Evolutionary conservation across 129 eudicot species (phyloP), one percentile per base, ranked within the genome.

Genomic region (Tagetes patula): DNA sequence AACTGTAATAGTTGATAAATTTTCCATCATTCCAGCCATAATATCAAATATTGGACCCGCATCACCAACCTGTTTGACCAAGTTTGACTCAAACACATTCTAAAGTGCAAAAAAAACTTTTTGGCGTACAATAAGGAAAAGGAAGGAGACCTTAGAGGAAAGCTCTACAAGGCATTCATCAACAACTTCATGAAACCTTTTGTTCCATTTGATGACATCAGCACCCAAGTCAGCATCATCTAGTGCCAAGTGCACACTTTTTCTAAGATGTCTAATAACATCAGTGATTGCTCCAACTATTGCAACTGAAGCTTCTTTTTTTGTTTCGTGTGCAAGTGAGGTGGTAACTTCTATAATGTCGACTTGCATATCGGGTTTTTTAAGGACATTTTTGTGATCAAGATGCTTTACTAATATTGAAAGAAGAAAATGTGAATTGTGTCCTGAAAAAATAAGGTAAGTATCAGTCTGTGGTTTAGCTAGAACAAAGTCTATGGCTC

Each of bases 1-100:
- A 34, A 86, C 85, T 47, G 91, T 83, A 69, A 81, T 74, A 78
- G 66, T 84, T 8, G 99, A 85, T 33, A 90, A 80, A 76, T 90
- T 90, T 58, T 95, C 99, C 67, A 95, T 66, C 89, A 88, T 95
- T 65, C 82, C 88, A 46, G 99, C 97, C 97, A 95, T 95, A 71
- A 86, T 88, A 65, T 95, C 99, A 79, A 88, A 95, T 48, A 88
- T 80, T 7, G 87, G 91, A 66, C 99, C 91, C 32, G 97, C 94
- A 78, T 91, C 97, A 73, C 99, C 99, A 67, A 95, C 91, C 99
- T 94, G 91, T 77, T 81, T 78, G 37, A 80, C 74, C 78, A 77
- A 52, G 31, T 60, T 39, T 60, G 53, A 66, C 75, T 71, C 54
- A 74, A 10, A 32, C 41, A 49, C 47, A 20, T 45, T n/a, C 31